Base-by-base conservation (phyloP, 768 basidiomycete genomes). In the Jaapia argillacea region DNA sequence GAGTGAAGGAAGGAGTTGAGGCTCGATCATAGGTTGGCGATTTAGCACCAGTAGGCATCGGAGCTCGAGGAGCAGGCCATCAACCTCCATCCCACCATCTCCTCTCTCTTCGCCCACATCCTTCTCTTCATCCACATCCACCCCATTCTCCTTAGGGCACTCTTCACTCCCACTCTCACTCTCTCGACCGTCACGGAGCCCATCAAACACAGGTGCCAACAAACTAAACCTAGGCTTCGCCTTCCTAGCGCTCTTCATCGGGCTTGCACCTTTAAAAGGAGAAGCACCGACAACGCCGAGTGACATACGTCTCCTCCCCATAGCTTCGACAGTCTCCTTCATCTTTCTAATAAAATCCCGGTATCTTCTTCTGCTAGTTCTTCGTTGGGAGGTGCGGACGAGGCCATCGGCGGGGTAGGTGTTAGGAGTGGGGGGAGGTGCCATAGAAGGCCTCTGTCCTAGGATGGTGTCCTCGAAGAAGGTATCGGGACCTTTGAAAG, bases 391-490 rank as follows among this genome's bases (percentile, higher is more conserved):
- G 36, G 14, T 12, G 45, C 5, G 18, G 16, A 22, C 3, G 31
- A 18, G 12, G 45, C 33, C 13, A 3, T 43, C 28, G 3, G 42
- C 35, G 21, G 42, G 3, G 36, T 40, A 40, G 42, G 39, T 36
- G n/a, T 40, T 23, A 45, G 46, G 40, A 33, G 52, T 24, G 50
- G 23, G 51, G 40, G 2, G 49, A 46, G 44, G 47, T 43, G 21
- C 54, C 46, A 60, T 58, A 56, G 47, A 55, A 56, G 56, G 52
- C 57, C 58, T 61, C 6, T 76, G 64, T 1, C 77, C 79, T 1
- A 79, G 79, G 12, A 71, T 65, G 16, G 72, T 70, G 18, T 69
- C 74, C n/a, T 59, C 66, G 57, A 74, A 78, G 54, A 74, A 75
- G 16, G 52, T 43, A 56, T 71, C 62, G 46, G 75, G 55, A 48